These are phyloP conservation scores for Claviceps monticola DNA, from an alignment of 2,329 filamentous ascomycete genomes.

Conservation along the genomic window DNA sequence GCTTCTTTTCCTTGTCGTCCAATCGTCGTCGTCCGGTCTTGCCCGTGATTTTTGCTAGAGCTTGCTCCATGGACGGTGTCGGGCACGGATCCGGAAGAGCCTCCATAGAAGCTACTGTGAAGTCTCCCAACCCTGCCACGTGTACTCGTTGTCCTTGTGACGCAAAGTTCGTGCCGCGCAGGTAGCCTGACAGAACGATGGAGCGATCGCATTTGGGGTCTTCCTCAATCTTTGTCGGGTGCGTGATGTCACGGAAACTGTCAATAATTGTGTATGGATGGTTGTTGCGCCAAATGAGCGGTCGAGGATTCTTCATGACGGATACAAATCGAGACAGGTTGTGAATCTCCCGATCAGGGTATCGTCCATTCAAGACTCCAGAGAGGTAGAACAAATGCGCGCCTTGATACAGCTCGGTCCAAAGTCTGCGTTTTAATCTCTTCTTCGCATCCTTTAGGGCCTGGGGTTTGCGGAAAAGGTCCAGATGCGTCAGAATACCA, in stretches of 20 bases:
- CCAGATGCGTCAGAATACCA: slow-evolving; percentile 88
- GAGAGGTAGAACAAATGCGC: slow-evolving; percentile 95
- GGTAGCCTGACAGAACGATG: slow-evolving; percentile 81
- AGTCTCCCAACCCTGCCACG: slow-evolving; percentile 82
- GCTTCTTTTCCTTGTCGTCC: slow-evolving; percentile 90
- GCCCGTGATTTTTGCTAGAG: slow-evolving; percentile 68
- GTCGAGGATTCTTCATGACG: slow-evolving; percentile 97
- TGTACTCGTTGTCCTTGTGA: slow-evolving; percentile 77
- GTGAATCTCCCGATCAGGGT: slow-evolving; percentile 91
- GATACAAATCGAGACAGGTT: slow-evolving; percentile 91
- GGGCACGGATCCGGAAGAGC: slow-evolving; percentile 87
- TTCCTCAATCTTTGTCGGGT: slow-evolving; percentile 80
- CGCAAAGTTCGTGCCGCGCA: slow-evolving; percentile 88
- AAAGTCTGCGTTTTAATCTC: slow-evolving; percentile 84
- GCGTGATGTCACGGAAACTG: slow-evolving; percentile 88
- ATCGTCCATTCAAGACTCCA: slow-evolving; percentile 90
- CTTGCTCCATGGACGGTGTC: slow-evolving; percentile 81
- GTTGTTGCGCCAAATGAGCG: slow-evolving; percentile 90
- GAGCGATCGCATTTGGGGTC: slow-evolving; percentile 83
- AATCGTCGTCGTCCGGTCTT: slow-evolving; percentile 68
- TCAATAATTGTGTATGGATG: slow-evolving; percentile 92
- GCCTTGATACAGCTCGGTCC: slow-evolving; percentile 93
- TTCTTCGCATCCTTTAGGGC: slow-evolving; percentile 91
- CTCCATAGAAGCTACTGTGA: slow-evolving; percentile 72
- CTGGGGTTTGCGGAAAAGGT: slow-evolving; percentile 89